Evolutionary conservation across 805 yeast species (phyloP).

Genomic region (Pichia exigua): DNA sequence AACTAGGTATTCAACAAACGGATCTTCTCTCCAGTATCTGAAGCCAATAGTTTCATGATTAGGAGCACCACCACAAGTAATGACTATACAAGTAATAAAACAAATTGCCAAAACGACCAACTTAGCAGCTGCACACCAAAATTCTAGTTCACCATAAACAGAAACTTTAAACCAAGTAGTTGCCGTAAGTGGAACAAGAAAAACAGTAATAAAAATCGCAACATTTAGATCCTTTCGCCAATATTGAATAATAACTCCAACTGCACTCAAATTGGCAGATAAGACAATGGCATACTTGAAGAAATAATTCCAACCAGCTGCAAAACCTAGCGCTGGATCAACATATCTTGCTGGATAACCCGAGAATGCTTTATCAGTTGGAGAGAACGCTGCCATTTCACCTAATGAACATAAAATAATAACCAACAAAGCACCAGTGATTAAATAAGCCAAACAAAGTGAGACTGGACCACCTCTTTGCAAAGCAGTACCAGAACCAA

Average conservation of each 20-base stretch:
- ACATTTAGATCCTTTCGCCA: constrained; percentile 42
- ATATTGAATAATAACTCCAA: constrained; percentile 39
- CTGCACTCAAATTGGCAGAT: constrained; percentile 42
- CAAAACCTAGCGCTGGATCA: constrained; percentile 37
- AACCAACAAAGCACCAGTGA: constrained; percentile 38
- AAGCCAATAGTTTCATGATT: constrained; percentile 32
- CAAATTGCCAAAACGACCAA: constrained; percentile 35
- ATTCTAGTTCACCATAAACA: constrained; percentile 42
- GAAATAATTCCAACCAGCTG: constrained; percentile 44
- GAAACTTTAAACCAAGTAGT: constrained; percentile 32
- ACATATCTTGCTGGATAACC: constrained; percentile 39
- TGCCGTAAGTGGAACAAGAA: too few relatives aligned
- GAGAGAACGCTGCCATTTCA: constrained; percentile 40
- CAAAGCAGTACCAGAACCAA: constrained; percentile 34
- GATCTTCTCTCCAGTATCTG: constrained; percentile 25
- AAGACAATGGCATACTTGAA: constrained; percentile 37
- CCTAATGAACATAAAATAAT: constrained; percentile 37
- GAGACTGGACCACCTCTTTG: constrained; percentile 36
- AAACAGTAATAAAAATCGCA: constrained; percentile 34
- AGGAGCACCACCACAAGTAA: constrained; percentile 46
- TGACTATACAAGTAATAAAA: constrained; percentile 19
- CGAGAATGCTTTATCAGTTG: constrained; percentile 42
- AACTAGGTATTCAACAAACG: constrained; percentile 30
- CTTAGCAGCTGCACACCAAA: constrained; percentile 38
- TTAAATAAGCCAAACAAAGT: constrained; percentile 31